These are phyloP conservation scores for Alloascoidea hylecoeti DNA, from an alignment of 805 yeast species.

Conservation along the genomic window DNA sequence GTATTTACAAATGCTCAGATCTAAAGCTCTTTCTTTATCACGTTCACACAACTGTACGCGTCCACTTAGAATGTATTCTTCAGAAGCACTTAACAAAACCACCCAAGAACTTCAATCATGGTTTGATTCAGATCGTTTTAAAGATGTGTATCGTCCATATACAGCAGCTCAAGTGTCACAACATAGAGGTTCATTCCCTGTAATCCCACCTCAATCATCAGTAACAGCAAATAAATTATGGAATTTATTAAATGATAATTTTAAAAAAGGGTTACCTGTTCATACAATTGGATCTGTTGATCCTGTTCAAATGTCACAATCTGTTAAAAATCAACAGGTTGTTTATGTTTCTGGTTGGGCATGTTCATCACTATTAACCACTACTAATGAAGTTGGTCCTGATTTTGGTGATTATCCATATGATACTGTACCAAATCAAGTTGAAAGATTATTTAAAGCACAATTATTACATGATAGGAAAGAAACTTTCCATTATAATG, in stretches of 20 bases:
- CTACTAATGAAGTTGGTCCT: constrained; percentile 50
- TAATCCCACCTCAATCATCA: constrained; percentile 28
- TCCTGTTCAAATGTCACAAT: constrained; percentile 48
- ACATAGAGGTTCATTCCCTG: constrained; percentile 34
- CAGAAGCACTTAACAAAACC: neutral
- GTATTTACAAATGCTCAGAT: no score
- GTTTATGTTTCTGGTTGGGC: constrained; percentile 53
- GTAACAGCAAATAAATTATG: constrained; percentile 39
- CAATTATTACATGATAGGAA: constrained; percentile 44
- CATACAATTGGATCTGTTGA: constrained; percentile 49
- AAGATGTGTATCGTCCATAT: constrained; percentile 35
- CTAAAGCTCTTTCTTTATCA: no score
- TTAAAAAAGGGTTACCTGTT: constrained; percentile 28
- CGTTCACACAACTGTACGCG: no score
- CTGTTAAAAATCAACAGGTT: constrained; percentile 35
- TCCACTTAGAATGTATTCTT: constrained; percentile 4
- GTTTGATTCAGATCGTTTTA: constrained; percentile 34
- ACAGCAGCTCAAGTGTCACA: constrained; percentile 35
- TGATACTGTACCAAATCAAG: constrained; percentile 57
- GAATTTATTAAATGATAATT: constrained; percentile 25
- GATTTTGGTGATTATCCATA: constrained; percentile 61
- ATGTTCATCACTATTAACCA: constrained; percentile 37
- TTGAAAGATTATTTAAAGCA: constrained; percentile 41
- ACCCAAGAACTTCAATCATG: constrained; percentile 24
- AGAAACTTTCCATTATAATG: constrained; percentile 9